Evolutionary conservation across 2,329 filamentous ascomycete species (phyloP).

Genomic region (Colletotrichum gloeosporioides): DNA sequence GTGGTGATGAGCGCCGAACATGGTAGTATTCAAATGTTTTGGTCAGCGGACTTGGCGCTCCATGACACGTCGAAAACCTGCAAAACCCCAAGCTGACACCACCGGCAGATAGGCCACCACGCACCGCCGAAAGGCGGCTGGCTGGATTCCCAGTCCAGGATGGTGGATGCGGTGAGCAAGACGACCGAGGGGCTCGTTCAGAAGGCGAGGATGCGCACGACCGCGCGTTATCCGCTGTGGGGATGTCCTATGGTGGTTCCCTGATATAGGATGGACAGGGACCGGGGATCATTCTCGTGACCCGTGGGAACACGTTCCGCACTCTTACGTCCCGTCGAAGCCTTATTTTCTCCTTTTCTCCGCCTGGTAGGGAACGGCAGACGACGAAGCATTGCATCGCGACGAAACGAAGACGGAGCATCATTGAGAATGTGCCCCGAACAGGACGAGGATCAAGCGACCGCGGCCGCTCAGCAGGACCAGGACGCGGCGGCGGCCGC

Average conservation of each 20-base stretch:
- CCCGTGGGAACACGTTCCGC: background rate
- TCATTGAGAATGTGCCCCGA: background rate
- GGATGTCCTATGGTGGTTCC: background rate
- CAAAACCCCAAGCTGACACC: background rate
- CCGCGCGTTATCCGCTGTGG: conserved; percentile 11
- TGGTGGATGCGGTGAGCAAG: conserved; percentile 11
- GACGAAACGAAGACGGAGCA: background rate
- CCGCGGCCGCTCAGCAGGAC: background rate
- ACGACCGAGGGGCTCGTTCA: background rate
- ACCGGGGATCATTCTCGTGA: conserved; percentile 1
- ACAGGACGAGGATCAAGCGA: background rate
- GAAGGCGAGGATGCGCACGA: background rate
- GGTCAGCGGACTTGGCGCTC: background rate
- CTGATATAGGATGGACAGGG: conserved; percentile 8
- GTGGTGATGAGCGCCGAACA: background rate
- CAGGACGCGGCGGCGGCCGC: background rate
- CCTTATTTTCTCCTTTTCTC: background rate
- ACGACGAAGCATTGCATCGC: background rate
- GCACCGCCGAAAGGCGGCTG: background rate
- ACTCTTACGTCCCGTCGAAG: background rate
- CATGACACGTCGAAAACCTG: background rate
- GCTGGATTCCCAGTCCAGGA: background rate
- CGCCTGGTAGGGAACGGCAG: background rate
- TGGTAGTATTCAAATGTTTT: background rate
- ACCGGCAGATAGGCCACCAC: background rate